These are phyloP conservation scores for Capsicum baccatum DNA, from an alignment of 257 asterid genomes.

Conservation along the genomic window DNA sequence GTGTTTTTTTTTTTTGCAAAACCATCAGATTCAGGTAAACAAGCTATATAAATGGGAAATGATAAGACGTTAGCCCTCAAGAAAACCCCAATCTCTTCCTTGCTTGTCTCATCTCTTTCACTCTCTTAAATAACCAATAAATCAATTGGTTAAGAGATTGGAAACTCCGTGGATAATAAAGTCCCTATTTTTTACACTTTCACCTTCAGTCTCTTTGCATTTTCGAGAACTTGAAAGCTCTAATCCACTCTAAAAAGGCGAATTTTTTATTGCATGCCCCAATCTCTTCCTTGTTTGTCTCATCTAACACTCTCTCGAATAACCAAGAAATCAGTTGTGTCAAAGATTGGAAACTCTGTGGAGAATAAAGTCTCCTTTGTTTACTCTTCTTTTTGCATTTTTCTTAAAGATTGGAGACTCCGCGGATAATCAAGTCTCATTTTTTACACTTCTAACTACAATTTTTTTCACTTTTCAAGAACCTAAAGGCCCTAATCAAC, in stretches of 20 bases:
- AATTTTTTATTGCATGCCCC: not conserved
- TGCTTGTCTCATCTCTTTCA: not conserved
- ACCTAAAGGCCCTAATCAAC: too few species aligned
- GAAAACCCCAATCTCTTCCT: conserved; percentile 5
- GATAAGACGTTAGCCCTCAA: not conserved
- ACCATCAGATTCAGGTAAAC: not conserved
- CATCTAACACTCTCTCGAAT: too few species aligned
- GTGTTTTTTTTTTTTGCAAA: too few species aligned
- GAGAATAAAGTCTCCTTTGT: too few species aligned
- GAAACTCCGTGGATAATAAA: not conserved
- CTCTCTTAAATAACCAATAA: not conserved
- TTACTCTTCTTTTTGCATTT: too few species aligned
- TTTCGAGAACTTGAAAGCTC: not conserved
- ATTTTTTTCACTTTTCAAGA: too few species aligned
- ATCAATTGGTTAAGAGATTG: not conserved
- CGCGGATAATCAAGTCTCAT: too few species aligned
- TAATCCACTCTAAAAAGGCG: not conserved
- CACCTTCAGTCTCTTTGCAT: not conserved
- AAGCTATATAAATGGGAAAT: not conserved
- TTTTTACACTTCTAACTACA: too few species aligned
- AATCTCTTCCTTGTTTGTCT: too few species aligned
- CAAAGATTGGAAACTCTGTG: too few species aligned
- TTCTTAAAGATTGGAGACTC: too few species aligned
- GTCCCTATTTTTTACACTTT: not conserved
- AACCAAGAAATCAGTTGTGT: too few species aligned